A percentile compares a stretch with the other conserved stretches of the same genome.
These are phyloP conservation scores for Fusarium bactridioides DNA, from an alignment of 2,329 filamentous ascomycete genomes.

Conservation along the genomic window DNA sequence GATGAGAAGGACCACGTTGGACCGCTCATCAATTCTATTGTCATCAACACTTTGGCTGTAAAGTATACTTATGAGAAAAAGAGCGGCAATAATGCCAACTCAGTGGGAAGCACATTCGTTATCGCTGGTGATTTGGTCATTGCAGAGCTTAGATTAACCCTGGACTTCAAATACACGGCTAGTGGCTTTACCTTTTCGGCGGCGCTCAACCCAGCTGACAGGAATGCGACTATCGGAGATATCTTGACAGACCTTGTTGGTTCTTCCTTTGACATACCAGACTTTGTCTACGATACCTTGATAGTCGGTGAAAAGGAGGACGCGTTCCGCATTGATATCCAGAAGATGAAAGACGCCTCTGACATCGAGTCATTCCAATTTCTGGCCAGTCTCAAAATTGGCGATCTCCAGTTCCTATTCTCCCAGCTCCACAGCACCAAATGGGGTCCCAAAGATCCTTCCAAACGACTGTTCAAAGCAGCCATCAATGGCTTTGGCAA, in stretches of 20 bases:
- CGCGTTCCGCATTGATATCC: not conserved
- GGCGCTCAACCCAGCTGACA: not conserved
- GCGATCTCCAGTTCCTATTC: constrained; percentile 7
- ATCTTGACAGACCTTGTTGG: constrained; percentile 12
- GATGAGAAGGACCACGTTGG: not conserved
- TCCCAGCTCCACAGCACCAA: constrained; percentile 14
- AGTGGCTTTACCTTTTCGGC: constrained; percentile 6
- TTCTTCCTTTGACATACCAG: constrained; percentile 1
- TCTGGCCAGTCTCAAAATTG: constrained; percentile 10
- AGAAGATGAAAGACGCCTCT: not conserved
- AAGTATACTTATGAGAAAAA: constrained; percentile 4
- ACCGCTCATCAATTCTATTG: constrained; percentile 18
- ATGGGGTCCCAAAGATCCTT: constrained; percentile 15
- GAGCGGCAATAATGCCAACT: not conserved
- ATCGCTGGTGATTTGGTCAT: constrained; percentile 30
- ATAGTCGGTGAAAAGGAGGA: not conserved
- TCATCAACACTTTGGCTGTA: constrained; percentile 1
- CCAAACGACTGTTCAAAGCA: constrained; percentile 32
- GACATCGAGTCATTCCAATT: constrained; percentile 23
- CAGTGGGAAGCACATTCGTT: not conserved
- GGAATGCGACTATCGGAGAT: constrained; percentile 8
- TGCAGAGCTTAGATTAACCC: constrained; percentile 8
- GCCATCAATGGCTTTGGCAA: not conserved
- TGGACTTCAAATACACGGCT: constrained; percentile 8
- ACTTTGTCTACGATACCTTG: constrained; percentile 10